Percentiles rank a stretch among this genome's conserved stretches.
These are phyloP conservation scores for Hypoxylon crocopeplum DNA, from an alignment of 495 filamentous ascomycete species.

Conservation along the genomic window DNA sequence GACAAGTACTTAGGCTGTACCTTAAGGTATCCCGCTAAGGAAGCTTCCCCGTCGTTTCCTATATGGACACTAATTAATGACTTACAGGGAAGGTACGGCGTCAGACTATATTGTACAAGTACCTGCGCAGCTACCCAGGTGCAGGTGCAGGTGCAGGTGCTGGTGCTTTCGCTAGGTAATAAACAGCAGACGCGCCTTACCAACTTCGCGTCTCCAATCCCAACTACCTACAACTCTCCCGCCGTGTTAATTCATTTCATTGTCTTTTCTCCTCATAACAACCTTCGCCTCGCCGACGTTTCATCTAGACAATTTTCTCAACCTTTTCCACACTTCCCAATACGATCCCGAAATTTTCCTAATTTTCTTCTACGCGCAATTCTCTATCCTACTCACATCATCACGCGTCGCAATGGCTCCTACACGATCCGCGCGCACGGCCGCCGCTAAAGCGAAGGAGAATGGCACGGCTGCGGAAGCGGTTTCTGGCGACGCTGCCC, in stretches of 20 bases:
- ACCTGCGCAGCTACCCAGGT: too few species aligned
- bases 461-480: conserved; percentile 27
- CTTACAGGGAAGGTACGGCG: too few species aligned
- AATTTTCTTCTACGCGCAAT: conserved; percentile 12
- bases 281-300: too few species aligned
- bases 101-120: too few species aligned
- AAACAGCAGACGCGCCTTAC: conserved; percentile 30
- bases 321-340: too few species aligned
- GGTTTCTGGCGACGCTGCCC: conserved; percentile 21
- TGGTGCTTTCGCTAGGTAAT: too few species aligned
- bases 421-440: conserved; percentile 29
- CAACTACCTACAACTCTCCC: conserved; percentile 17
- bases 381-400: not conserved
- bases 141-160: too few species aligned
- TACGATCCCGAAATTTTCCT: conserved; percentile 2
- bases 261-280: not conserved
- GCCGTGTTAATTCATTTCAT: conserved; percentile 11
- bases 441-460: conserved; percentile 40
- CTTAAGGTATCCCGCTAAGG: conserved; percentile 8
- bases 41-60: conserved; percentile 25
- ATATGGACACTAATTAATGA: too few species aligned
- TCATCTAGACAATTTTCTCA: too few species aligned
- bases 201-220: conserved; percentile 27
- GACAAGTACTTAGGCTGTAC: too few species aligned
- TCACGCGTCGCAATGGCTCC: conserved; percentile 32